Conservation (phyloP, 2,329 filamentous ascomycete species). For the Sordariomycetes sp. region DNA sequence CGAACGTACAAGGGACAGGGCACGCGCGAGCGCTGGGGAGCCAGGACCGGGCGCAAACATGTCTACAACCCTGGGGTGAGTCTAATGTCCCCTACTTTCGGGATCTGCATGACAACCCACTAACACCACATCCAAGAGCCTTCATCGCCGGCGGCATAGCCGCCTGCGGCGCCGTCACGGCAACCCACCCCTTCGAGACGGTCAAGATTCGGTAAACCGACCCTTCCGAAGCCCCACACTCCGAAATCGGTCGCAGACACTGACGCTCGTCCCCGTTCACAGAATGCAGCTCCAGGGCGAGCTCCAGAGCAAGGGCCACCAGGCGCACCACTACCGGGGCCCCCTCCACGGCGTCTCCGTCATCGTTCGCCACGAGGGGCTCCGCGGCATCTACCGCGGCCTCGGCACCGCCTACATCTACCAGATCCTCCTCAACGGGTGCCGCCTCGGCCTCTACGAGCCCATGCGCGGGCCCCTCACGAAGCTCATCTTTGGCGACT, state of each 20-base stretch:
- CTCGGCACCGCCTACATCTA: constrained; percentile 91
- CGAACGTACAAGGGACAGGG: background rate
- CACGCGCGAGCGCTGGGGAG: constrained; percentile 4
- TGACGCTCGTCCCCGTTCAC: constrained; percentile 8
- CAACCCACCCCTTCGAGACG: constrained; percentile 96
- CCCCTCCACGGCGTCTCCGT: constrained; percentile 84
- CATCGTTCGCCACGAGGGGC: constrained; percentile 81
- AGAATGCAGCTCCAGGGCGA: constrained; percentile 95
- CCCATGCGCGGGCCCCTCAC: constrained; percentile 68
- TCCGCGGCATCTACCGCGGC: constrained; percentile 75
- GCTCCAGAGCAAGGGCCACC: constrained; percentile 73
- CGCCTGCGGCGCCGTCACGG: constrained; percentile 92
- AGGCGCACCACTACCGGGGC: constrained; percentile 78
- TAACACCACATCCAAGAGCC: constrained; percentile 38
- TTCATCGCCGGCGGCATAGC: constrained; percentile 95
- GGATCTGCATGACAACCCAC: background rate
- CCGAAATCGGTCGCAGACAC: background rate
- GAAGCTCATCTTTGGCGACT: constrained; percentile 55
- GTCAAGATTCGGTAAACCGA: constrained; percentile 76
- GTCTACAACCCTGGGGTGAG: constrained; percentile 36
- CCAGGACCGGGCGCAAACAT: constrained; percentile 18
- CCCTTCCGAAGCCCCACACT: background rate
- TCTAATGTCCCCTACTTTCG: background rate
- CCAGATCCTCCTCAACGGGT: constrained; percentile 92
- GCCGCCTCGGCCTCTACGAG: constrained; percentile 94